Evolutionary conservation across 805 yeast species (phyloP), one percentile per base, ranked within the genome.

Genomic region (Zygosaccharomyces lentus): DNA sequence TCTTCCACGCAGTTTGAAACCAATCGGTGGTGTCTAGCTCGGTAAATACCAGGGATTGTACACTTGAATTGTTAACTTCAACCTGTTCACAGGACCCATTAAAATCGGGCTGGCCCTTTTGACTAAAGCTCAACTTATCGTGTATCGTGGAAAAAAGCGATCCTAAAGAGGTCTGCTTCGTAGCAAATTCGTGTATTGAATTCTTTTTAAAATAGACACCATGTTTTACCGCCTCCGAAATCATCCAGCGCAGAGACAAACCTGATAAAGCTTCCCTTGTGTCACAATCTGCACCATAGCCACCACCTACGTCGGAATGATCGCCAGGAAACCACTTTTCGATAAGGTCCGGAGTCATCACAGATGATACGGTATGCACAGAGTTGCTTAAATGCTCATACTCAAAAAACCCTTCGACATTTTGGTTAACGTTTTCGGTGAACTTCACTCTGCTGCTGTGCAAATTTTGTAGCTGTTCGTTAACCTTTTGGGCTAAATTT

Each of bases 291-390:
- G 68, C 61, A 1, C 68, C 59, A 82, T 84, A 81, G 0, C 84
- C 84, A 2, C 87, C 87, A 2, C 88, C 88, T 54, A 78, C 65
- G 61, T 82, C 87, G 8, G 82, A 70, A 61, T 82, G 88, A 56
- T 78, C 78, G 2, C 87, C 89, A 1, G 84, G 77, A 54, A 82
- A 82, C 82, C 83, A 82, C 34, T 77, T 56, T 54, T 82, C 87
- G 12, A 61, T 43, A 10, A 64, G 42, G 45, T 62, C 68, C 1
- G 61, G 46, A 4, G 62, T 53, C 38, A 58, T 25, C 8, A 45
- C 34, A 2, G 44, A 32, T 13, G 34, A 19, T 8, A 37, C 31
- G 13, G 40, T 36, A 25, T 32, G 31, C 7, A 41, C 36, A 3
- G 46, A 44, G 13, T 24, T 27, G 26, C 34, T 30, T 9, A 43